These are phyloP conservation scores for Linum usitatissimum DNA, from an alignment of 345 rosid genomes.

Conservation along the genomic window DNA sequence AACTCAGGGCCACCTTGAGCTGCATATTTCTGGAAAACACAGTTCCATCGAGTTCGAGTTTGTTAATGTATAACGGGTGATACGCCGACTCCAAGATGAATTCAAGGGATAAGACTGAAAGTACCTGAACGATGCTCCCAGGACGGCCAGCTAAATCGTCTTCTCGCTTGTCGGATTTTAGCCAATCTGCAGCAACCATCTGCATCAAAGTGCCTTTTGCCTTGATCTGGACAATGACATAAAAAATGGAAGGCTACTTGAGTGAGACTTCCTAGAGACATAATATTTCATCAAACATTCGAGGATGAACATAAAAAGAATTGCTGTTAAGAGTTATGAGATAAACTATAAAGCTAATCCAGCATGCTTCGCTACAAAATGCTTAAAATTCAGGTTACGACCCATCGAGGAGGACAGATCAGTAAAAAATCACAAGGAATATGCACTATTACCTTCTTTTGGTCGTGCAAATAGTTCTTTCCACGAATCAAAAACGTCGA, in stretches of 20 bases:
- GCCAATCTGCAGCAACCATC: constrained; percentile 97
- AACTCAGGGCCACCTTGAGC: constrained; percentile 81
- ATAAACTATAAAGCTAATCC: not conserved
- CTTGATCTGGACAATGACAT: constrained; percentile 45
- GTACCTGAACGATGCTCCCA: constrained; percentile 86
- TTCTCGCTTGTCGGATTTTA: constrained; percentile 77
- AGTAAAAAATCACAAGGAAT: constrained; percentile 4
- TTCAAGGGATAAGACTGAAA: constrained; percentile 2
- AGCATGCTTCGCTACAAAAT: too few species aligned
- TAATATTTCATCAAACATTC: not conserved
- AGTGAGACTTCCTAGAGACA: too few species aligned
- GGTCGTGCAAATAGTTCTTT: constrained; percentile 65
- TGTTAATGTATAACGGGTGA: too few species aligned
- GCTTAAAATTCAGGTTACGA: too few species aligned
- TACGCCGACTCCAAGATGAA: not conserved
- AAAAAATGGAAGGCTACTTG: not conserved
- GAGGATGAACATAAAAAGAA: constrained; percentile 4
- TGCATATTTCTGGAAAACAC: constrained; percentile 70
- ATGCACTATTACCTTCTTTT: constrained; percentile 48
- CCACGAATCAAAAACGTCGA: constrained; percentile 82
- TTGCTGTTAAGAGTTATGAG: not conserved
- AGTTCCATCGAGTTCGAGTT: not conserved
- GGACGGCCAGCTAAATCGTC: constrained; percentile 86
- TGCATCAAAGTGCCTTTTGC: constrained; percentile 82
- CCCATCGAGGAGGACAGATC: not conserved